Evolutionary conservation across 2,329 filamentous ascomycete genomes (phyloP).

Genomic region (Fusarium sulawesiense): DNA sequence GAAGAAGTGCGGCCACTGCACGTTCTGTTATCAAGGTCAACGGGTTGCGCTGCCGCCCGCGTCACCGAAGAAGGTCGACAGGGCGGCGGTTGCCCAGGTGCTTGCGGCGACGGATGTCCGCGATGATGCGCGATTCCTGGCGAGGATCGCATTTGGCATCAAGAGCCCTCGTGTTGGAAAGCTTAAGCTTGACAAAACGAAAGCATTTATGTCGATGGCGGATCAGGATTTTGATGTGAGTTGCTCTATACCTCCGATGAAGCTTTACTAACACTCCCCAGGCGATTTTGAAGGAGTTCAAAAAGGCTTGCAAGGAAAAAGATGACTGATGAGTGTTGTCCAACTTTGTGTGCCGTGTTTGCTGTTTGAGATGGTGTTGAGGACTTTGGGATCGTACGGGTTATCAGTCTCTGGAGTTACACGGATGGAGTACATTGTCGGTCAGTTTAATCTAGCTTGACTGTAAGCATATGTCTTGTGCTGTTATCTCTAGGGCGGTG

Average conservation of each 20-base stretch:
- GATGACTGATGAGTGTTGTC: conserved; percentile 3
- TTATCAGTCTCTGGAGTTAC: neutral
- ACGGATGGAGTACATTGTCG: neutral
- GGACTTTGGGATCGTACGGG: neutral
- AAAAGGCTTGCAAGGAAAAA: conserved; percentile 35
- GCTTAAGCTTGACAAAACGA: conserved; percentile 59
- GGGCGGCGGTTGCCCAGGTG: conserved; percentile 55
- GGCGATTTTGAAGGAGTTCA: conserved; percentile 40
- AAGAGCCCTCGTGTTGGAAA: conserved; percentile 64
- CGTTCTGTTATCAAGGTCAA: conserved; percentile 50
- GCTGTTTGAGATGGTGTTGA: neutral
- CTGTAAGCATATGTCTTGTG: neutral
- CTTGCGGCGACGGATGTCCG: conserved; percentile 58
- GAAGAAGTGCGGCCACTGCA: conserved; percentile 66
- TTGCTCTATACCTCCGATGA: neutral
- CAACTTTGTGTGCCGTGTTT: neutral
- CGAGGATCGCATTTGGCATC: conserved; percentile 71
- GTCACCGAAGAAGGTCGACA: conserved; percentile 54
- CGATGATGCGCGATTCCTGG: conserved; percentile 69
- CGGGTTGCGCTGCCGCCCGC: conserved; percentile 54
- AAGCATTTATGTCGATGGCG: conserved; percentile 64
- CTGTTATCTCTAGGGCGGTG: neutral
- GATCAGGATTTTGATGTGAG: conserved; percentile 64
- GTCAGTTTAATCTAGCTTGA: neutral
- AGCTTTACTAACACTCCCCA: conserved; percentile 9